phyloP scores from a whole-genome alignment of 2,329 filamentous ascomycete genomes.

The Talaromyces sp. region DNA sequence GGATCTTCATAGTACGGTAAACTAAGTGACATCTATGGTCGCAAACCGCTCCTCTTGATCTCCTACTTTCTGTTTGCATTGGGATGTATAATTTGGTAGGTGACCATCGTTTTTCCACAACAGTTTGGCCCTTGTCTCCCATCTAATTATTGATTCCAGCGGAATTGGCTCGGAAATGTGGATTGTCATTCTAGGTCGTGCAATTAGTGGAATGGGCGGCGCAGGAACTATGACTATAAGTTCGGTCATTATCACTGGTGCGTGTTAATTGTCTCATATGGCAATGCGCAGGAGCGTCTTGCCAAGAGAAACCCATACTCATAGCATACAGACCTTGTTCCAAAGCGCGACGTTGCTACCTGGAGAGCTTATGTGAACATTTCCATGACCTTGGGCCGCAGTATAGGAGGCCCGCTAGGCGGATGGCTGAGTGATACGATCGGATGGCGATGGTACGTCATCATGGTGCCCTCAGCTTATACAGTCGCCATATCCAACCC shows the following conservation, averaged over 20 bases:
- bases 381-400: constrained; percentile 53
- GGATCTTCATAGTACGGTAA: constrained; percentile 52
- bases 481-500: too few relatives aligned
- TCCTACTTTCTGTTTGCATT: constrained; percentile 56
- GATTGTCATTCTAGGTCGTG: constrained; percentile 46
- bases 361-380: constrained; percentile 58
- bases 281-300: too few relatives aligned
- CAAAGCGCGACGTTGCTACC: constrained; percentile 51
- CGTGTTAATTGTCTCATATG: not conserved
- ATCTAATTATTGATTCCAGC: constrained; percentile 19
- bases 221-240: constrained; percentile 50
- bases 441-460: constrained; percentile 65
- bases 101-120: not conserved
- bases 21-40: constrained; percentile 61
- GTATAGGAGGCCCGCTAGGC: constrained; percentile 59
- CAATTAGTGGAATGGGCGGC: constrained; percentile 48
- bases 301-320: not conserved
- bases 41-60: constrained; percentile 53
- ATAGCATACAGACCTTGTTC: constrained; percentile 47
- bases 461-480: too few relatives aligned
- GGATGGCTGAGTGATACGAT: constrained; percentile 64
- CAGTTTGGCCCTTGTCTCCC: not conserved
- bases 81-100: constrained; percentile 46
- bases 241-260: constrained; percentile 50
- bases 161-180: constrained; percentile 42